A percentile compares a stretch with the other conserved stretches of the same genome.
phyloP scores from a whole-genome alignment of 2,329 filamentous ascomycete genomes.

The Domatiomyces globalis region DNA sequence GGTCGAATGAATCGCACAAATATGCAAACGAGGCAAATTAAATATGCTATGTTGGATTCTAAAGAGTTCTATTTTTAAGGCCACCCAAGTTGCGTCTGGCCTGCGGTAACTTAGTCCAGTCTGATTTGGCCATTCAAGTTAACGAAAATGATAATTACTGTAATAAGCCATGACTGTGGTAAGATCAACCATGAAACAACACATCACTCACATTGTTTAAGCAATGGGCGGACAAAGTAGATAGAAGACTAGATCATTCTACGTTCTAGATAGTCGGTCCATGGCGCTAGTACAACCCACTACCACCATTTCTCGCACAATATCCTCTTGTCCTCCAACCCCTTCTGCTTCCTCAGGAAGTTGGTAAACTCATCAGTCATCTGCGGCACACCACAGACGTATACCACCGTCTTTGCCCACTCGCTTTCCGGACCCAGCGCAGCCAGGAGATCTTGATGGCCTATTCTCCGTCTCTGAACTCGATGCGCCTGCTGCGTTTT shows the following conservation, averaged over 20 bases:
- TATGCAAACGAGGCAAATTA: background rate
- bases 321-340: conserved; percentile 35
- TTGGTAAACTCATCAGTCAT: conserved; percentile 57
- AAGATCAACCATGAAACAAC: no score
- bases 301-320: conserved; percentile 54
- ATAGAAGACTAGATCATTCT: background rate
- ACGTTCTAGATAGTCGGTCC: background rate
- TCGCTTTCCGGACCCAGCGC: conserved; percentile 22
- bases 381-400: conserved; percentile 51
- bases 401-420: conserved; percentile 38
- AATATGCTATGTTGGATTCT: no score
- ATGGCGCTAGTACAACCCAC: background rate
- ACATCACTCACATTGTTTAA: background rate
- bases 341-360: conserved; percentile 24
- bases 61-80: no score
- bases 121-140: background rate
- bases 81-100: no score
- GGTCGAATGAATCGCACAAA: background rate
- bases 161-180: background rate
- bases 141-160: no score
- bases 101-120: background rate
- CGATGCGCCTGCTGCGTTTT: background rate
- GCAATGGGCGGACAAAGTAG: background rate
- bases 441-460: conserved; percentile 23
- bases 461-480: conserved; percentile 22